Conservation (phyloP, 2,329 filamentous ascomycete species). For the Penicillium occitanis region DNA sequence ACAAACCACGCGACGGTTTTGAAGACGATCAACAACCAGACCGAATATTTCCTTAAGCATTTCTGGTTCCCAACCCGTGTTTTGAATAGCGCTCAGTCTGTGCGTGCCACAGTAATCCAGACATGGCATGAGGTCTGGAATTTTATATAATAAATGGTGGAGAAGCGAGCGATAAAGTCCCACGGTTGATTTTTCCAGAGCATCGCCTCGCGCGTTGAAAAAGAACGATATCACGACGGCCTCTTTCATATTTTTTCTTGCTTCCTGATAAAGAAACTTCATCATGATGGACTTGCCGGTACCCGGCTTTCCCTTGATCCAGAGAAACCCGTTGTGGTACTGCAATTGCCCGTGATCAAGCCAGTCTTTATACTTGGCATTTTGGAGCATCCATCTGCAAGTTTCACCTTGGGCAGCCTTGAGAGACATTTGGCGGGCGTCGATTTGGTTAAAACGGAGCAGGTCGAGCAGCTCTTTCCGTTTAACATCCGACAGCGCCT, state of each 20-base stretch:
- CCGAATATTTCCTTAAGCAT: not conserved
- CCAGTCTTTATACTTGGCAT: not conserved
- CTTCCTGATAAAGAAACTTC: constrained; percentile 39
- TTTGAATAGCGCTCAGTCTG: not conserved
- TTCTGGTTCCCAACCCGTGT: not conserved
- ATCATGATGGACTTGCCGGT: constrained; percentile 49
- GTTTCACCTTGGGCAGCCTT: not conserved
- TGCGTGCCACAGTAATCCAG: constrained; percentile 24
- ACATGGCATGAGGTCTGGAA: constrained; percentile 15
- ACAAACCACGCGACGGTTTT: constrained; percentile 21
- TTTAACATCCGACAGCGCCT: not conserved
- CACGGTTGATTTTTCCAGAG: constrained; percentile 46
- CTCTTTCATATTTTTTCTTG: constrained; percentile 10
- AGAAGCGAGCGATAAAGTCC: constrained; percentile 56
- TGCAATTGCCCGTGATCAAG: constrained; percentile 23
- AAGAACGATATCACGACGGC: constrained; percentile 46
- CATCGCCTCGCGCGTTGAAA: constrained; percentile 50
- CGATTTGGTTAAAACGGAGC: constrained; percentile 31
- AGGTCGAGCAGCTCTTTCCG: not conserved
- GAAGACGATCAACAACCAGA: not conserved
- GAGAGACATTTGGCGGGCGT: not conserved
- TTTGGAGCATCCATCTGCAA: not conserved
- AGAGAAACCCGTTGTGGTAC: constrained; percentile 31
- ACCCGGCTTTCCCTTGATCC: constrained; percentile 45
- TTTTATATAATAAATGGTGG: constrained; percentile 44